A percentile compares a stretch with the other conserved stretches of the same genome.
These are phyloP conservation scores for Stephania cephalantha DNA, from an alignment of 164 flowering plant species.

Conservation along the genomic window DNA sequence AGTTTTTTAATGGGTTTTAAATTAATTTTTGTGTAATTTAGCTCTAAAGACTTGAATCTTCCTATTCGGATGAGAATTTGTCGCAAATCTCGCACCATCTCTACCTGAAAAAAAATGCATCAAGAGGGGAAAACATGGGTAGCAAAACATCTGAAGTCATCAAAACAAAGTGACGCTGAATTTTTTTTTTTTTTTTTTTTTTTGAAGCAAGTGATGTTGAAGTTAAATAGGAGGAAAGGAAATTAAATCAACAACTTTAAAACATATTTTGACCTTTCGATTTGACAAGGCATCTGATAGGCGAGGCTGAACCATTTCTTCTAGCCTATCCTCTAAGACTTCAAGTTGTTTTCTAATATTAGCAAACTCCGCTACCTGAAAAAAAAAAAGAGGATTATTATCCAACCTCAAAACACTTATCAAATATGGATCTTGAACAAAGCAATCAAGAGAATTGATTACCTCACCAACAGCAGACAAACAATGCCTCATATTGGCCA, in stretches of 20 bases:
- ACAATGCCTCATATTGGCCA: constrained; percentile 99
- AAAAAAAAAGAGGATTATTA: no score
- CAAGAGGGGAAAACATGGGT: background rate
- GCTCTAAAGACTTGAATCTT: constrained; percentile 82
- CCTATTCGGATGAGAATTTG: constrained; percentile 86
- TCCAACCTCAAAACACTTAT: no score
- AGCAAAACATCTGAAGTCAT: background rate
- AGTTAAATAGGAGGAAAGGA: background rate
- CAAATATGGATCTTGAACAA: background rate
- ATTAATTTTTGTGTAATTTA: constrained; percentile 79
- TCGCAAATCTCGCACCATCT: constrained; percentile 78
- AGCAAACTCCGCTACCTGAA: constrained; percentile 98
- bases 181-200: no score
- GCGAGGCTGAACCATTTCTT: constrained; percentile 94
- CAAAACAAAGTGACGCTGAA: background rate
- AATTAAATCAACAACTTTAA: constrained; percentile 5
- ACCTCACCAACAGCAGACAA: constrained; percentile 99
- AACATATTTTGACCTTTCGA: constrained; percentile 53
- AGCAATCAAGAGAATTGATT: constrained; percentile 15
- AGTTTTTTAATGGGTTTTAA: constrained; percentile 68
- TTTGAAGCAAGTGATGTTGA: background rate
- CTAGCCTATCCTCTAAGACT: constrained; percentile 92
- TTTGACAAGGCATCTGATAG: constrained; percentile 78
- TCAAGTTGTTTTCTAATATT: constrained; percentile 96
- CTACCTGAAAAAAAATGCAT: constrained; percentile 39